Base-by-base conservation (phyloP, 2,329 filamentous ascomycete species). In the Ophiocordyceps polyrhachis-furcata region DNA sequence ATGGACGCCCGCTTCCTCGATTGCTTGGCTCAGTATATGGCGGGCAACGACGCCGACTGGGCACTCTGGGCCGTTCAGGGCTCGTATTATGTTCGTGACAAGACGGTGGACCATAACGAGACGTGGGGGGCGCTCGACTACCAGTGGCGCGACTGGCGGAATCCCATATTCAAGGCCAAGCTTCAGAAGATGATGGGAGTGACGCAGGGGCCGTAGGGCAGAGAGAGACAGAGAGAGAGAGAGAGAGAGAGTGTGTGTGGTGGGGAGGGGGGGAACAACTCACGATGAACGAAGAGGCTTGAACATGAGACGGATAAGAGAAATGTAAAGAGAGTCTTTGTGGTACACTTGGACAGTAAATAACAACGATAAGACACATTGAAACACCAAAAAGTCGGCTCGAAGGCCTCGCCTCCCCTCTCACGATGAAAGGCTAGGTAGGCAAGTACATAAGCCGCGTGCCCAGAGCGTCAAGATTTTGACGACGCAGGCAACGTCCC, bases 21-120 rank as follows among this genome's bases (percentile, higher is more conserved):
- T 11, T 79, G 74, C 50, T 52, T 78, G 32, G 59, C 65, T 5
- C 64, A 62, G 12, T 74, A 74, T 46, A 65, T 77, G 61, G 58
- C 65, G 43, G 55, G 58, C 40, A 77, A 76, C 55, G 71, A 77
- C 51, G 68, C 68, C 31, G 74, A 77, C 48, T 78, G 74, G 73
- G 67, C 68, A 1, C 60, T 74, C 13, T 78, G 74, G 74, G 70
- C 69, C 4, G 51, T 78, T 40, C 67, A 73, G 55, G 74, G 74
- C 13, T 71, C 68, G 47, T 79, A 76, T 50, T 77, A 77, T 49
- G 62, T 74, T 12, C 62, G 72, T n/a, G 60, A 69, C 46, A 65
- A 67, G 25, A 56, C 52, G 9, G 56, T 70, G 15, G 68, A 75
- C 49, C 60, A 61, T 40, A 69, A 76, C 28, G 72, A 77, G 60